A percentile compares a stretch with the other conserved stretches of the same genome.
Evolutionary conservation across 2,329 filamentous ascomycete species (phyloP).

Genomic region (Blastomyces percursus): DNA sequence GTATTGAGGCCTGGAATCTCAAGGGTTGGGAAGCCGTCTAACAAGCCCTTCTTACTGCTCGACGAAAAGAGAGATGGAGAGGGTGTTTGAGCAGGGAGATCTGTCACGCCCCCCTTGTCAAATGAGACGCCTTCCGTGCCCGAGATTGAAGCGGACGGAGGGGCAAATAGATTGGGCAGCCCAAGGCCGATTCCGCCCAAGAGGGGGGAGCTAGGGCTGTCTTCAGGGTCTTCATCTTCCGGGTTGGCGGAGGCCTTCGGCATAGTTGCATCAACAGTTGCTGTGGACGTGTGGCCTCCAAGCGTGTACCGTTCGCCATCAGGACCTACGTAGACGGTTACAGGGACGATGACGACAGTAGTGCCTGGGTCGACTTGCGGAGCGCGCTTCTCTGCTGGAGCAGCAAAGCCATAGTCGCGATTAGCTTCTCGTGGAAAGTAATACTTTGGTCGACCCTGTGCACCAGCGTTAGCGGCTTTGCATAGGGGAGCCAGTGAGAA

Average conservation of each 20-base stretch:
- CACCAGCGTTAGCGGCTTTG: neutral
- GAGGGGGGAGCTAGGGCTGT: neutral
- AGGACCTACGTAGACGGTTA: slow-evolving; percentile 12
- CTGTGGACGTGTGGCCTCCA: slow-evolving; percentile 15
- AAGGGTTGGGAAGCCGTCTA: neutral
- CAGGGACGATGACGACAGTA: slow-evolving; percentile 10
- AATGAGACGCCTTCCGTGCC: neutral
- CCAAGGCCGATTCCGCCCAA: neutral
- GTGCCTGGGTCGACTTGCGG: slow-evolving; percentile 6
- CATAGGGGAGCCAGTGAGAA: neutral
- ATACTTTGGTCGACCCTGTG: neutral
- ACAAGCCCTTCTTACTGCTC: neutral
- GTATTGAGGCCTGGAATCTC: neutral
- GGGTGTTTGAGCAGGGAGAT: neutral
- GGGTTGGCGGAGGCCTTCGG: neutral
- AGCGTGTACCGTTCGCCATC: slow-evolving; percentile 12
- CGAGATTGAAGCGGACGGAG: neutral
- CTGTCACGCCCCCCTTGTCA: neutral
- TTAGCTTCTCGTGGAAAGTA: slow-evolving; percentile 23
- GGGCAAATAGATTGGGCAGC: neutral
- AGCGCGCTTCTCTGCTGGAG: slow-evolving; percentile 13
- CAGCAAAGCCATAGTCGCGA: slow-evolving; percentile 7
- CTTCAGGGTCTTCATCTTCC: neutral
- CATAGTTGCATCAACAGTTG: slow-evolving; percentile 8
- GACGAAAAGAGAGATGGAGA: neutral